Conservation (phyloP, 1,139 yeast species). For the Geotrichum candidum region DNA sequence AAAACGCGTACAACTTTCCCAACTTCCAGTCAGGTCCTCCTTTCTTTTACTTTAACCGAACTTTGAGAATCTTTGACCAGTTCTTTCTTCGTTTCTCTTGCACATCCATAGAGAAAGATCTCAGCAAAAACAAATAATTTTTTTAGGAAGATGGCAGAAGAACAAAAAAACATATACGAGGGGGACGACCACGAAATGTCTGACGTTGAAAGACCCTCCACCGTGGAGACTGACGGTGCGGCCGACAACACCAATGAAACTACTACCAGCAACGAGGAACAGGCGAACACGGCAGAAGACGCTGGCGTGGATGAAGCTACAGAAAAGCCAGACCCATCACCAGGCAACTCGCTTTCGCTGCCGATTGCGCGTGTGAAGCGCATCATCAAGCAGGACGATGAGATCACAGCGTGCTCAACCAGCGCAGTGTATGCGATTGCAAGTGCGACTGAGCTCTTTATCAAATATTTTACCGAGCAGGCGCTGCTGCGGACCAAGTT, state of each 20-base stretch:
- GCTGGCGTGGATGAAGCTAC: neutral
- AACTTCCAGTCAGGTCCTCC: neutral
- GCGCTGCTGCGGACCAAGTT: conserved; percentile 64
- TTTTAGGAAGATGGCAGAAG: neutral
- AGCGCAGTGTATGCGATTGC: conserved; percentile 80
- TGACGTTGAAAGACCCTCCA: neutral
- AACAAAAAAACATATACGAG: neutral
- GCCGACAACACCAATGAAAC: neutral
- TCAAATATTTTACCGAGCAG: conserved; percentile 74
- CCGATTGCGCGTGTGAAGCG: conserved; percentile 80
- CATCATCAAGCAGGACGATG: conserved; percentile 82
- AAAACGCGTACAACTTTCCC: neutral
- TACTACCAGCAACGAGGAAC: neutral
- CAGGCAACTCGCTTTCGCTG: conserved; percentile 30
- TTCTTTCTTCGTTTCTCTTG: neutral
- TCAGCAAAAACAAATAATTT: neutral
- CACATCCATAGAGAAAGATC: neutral
- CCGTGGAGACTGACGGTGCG: neutral
- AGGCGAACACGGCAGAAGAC: neutral
- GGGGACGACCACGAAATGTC: neutral
- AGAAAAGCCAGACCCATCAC: neutral
- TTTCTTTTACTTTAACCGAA: too few relatives aligned
- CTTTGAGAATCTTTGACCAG: neutral
- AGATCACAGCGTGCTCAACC: conserved; percentile 67
- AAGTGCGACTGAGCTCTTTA: conserved; percentile 79